These are phyloP conservation scores for Sporobolomyces roseus DNA, from an alignment of 768 basidiomycete species.

Conservation along the genomic window DNA sequence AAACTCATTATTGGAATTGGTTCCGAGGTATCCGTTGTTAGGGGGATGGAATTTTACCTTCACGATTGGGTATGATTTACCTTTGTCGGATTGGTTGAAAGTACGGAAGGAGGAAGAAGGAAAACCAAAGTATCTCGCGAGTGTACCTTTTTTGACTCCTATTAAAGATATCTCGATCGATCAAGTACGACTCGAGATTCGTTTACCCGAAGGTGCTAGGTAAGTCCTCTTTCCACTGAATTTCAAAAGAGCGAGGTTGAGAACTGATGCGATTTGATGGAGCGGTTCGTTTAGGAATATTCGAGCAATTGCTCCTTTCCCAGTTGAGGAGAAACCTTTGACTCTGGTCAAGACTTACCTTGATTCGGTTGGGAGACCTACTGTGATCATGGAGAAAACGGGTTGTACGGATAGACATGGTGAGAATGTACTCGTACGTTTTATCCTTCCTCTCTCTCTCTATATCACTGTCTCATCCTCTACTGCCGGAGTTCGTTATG, in stretches of 20 bases:
- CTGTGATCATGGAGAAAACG: conserved; percentile 67
- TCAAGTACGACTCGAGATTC: conserved; percentile 69
- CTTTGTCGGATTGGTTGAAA: conserved; percentile 53
- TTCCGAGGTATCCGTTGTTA: conserved; percentile 83
- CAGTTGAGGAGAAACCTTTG: conserved; percentile 61
- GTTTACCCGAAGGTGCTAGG: conserved; percentile 94
- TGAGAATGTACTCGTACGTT: conserved; percentile 72
- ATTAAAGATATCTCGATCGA: conserved; percentile 76
- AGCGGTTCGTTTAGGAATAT: conserved; percentile 48
- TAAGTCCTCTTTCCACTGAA: conserved; percentile 53
- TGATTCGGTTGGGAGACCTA: conserved; percentile 83
- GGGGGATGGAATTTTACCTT: conserved; percentile 98
- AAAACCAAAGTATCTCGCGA: conserved; percentile 64
- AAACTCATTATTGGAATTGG: conserved; percentile 69
- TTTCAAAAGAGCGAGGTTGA: background rate
- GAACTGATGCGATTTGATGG: background rate
- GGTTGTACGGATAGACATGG: conserved; percentile 74
- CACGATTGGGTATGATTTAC: conserved; percentile 80
- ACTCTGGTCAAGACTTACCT: conserved; percentile 70
- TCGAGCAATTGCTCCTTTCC: conserved; percentile 71
- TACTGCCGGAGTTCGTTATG: too few relatives aligned
- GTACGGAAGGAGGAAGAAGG: conserved; percentile 59
- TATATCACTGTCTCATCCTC: too few relatives aligned
- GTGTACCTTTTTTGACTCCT: conserved; percentile 78
- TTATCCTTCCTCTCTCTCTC: background rate